Base-by-base conservation (phyloP, 75 land plant species). In the Gnetum montanum region DNA sequence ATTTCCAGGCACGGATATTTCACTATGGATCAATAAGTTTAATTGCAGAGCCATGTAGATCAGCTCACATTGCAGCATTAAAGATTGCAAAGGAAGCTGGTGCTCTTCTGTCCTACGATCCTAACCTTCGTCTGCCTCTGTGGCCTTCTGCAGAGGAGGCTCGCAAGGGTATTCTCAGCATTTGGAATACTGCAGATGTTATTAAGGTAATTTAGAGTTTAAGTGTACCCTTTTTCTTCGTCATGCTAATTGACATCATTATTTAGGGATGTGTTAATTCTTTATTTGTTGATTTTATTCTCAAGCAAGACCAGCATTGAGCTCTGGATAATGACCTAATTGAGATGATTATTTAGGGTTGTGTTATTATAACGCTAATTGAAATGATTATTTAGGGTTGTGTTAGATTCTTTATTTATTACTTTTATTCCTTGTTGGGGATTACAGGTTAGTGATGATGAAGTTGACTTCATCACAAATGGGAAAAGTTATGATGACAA, bases 361-460 rank as follows among this genome's bases (percentile, higher is more conserved):
- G n/a, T n/a, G n/a, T n/a, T n/a, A n/a, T n/a, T n/a, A n/a, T n/a
- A n/a, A n/a, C n/a, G n/a, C n/a, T n/a, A n/a, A n/a, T n/a, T n/a
- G n/a, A n/a, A n/a, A n/a, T n/a, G n/a, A n/a, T n/a, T n/a, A n/a
- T n/a, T n/a, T n/a, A n/a, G n/a, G n/a, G n/a, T n/a, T n/a, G n/a
- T n/a, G n/a, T n/a, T n/a, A n/a, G n/a, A n/a, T n/a, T n/a, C n/a
- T n/a, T n/a, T n/a, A n/a, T n/a, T n/a, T n/a, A n/a, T n/a, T n/a
- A n/a, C n/a, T n/a, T n/a, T n/a, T n/a, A n/a, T n/a, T n/a, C n/a
- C n/a, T n/a, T n/a, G n/a, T n/a, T n/a, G n/a, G n/a, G n/a, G n/a
- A n/a, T 20, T 25, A 57, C 68, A 86, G 88, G 46, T 84, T n/a
- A 77, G 78, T 37, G 95, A 85, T 45, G 84, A 85, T 16, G 95